Evolutionary conservation across 768 basidiomycete species (phyloP), one percentile per base, ranked within the genome.

Genomic region (Suillus bovinus): DNA sequence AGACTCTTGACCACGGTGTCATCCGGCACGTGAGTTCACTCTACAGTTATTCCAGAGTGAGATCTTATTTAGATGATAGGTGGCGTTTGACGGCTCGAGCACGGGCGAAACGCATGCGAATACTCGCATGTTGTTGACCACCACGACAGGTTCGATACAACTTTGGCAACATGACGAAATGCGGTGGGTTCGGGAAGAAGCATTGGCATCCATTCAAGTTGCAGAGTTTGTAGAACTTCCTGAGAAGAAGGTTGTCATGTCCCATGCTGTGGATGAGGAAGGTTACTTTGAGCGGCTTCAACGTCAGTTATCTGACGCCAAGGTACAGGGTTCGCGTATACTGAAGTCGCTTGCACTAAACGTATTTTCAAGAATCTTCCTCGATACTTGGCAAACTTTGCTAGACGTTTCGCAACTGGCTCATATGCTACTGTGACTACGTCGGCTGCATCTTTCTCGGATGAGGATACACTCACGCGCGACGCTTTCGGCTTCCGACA

Each of bases 401-500:
- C 79, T 39, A 81, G 79, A 58, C 88, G 94, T 27, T 92, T 94
- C 72, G 81, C 84, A 3, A 87, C 87, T 0, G 87, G 88, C 22
- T 85, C 84, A 0, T 88, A 86, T 66, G 84, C 81, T 3, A 82
- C 86, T 1, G 78, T 80, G 4, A 78, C 60, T 20, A 7, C 53
- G 31, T 56, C 56, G 13, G 61, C 74, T 11, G 57, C 75, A 24
- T 72, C 71, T 53, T 65, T 73, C 33, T 67, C 79, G 6, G 63
- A 74, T 33, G 67, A 74, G 24, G 69, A 78, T 9, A 72, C 75
- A 0, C 78, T 88, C 0, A 77, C 80, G 62, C 85, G 92, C 5
- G 94, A 96, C 69, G 74, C 87, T 0, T 96, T 96, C 71, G 94
- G 94, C 0, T 93, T 97, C 76, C 82, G 89, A 41, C 93, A 97